Evolutionary conservation across 108 stramenopile species (phyloP).

Genomic region (Schizochytrium sp.): DNA sequence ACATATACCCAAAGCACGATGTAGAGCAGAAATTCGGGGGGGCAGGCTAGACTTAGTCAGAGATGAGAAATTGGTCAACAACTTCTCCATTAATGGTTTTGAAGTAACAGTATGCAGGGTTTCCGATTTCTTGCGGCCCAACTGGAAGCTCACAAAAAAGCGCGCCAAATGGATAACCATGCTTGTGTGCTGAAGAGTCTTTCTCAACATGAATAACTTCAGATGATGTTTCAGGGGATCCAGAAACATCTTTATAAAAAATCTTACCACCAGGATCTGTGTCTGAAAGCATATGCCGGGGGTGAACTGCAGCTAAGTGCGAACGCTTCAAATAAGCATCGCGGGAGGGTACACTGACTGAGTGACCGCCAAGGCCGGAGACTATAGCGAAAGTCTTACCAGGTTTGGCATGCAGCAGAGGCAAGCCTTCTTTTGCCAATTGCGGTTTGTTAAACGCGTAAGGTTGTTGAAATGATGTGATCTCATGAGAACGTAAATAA

Average conservation of each 20-base stretch:
- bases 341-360: constrained; percentile 19
- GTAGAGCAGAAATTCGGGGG: neutral
- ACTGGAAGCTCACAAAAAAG: constrained; percentile 52
- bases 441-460: neutral
- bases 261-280: constrained; percentile 33
- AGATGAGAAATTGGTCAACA: constrained; percentile 2
- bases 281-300: neutral
- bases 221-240: neutral
- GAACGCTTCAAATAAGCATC: neutral
- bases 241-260: neutral
- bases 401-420: constrained; percentile 22
- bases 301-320: constrained; percentile 48
- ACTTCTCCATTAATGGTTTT: constrained; percentile 50
- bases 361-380: constrained; percentile 44
- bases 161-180: constrained; percentile 44
- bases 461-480: constrained; percentile 12
- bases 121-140: neutral
- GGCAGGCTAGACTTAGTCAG: neutral
- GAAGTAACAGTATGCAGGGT: constrained; percentile 26
- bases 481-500: constrained; percentile 7
- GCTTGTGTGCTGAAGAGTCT: neutral
- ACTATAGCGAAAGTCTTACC: neutral
- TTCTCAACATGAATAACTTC: constrained; percentile 2
- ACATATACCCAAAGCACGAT: neutral
- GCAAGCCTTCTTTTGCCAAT: neutral